Base-by-base conservation (phyloP, 78 protist genomes). In the Monosiga brevicollis region DNA sequence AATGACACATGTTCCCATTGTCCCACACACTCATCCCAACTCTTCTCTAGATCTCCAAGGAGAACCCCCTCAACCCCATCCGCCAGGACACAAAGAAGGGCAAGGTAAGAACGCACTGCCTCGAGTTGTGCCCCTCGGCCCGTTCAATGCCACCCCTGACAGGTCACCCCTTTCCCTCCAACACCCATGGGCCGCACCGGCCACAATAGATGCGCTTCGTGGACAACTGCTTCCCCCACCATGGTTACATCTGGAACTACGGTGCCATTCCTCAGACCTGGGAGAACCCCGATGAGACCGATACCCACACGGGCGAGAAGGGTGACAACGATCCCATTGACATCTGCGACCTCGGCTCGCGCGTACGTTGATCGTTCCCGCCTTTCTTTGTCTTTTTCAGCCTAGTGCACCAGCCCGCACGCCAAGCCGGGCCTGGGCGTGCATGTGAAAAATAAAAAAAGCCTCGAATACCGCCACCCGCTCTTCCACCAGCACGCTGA, bases 271-370 rank as follows among this genome's bases (percentile, higher is more conserved):
- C 97, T 36, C 89, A 84, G 88, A 92, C 95, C 39, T 91, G 93
- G 94, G 95, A 94, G 86, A 82, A 89, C 74, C 94, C 93, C 77
- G 32, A n/a, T 23, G 82, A 77, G 80, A 76, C 62, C 42, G 79
- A 89, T 86, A 71, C 81, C 40, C 80, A 29, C 82, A 90, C 93
- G 0, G 37, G 62, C 15, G 80, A 80, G 41, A 86, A 90, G 85
- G 96, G 96, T 41, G 97, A 94, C 87, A 91, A 91, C 84, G 97
- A 94, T 79, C 97, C 95, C 15, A n/a, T 94, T 22, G 95, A 94
- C 83, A 91, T 89, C 0, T 87, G 91, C 89, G 97, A 94, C 75
- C 85, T 94, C 81, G 93, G 93, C 54, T 34, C 49, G 1, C 37
- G n/a, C 29, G 24, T 55, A 1, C 85, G 87, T 80, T 41, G 25